A percentile compares a stretch with the other conserved stretches of the same genome.
Conservation (phyloP, 176 grass and related monocot species). For the Tuctoria greenei region DNA sequence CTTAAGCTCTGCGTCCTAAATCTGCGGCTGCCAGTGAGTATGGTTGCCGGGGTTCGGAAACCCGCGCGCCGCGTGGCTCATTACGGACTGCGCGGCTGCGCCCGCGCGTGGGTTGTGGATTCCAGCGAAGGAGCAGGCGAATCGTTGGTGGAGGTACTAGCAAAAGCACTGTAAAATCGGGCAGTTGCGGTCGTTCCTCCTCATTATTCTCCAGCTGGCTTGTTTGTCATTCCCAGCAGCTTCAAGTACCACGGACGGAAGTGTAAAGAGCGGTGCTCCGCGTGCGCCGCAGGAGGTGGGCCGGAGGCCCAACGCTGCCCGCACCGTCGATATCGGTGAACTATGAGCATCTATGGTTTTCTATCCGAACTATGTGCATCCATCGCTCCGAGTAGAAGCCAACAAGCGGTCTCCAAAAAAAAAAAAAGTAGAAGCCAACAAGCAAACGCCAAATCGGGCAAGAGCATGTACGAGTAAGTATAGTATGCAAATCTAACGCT, state of each 20-base stretch:
- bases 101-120: too few relatives aligned
- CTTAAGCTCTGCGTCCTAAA: too few relatives aligned
- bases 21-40: too few relatives aligned
- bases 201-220: background rate
- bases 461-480: background rate
- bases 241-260: constrained; percentile 6
- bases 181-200: background rate
- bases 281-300: background rate
- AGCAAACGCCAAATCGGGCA: background rate
- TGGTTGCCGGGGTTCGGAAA: background rate
- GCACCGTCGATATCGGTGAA: too few relatives aligned
- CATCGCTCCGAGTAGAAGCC: background rate
- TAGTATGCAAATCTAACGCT: background rate
- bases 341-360: too few relatives aligned
- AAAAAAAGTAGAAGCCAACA: background rate
- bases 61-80: too few relatives aligned
- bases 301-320: background rate
- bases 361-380: background rate
- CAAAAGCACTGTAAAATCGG: background rate
- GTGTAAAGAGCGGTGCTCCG: background rate
- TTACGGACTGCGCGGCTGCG: too few relatives aligned
- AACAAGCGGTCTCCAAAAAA: too few relatives aligned
- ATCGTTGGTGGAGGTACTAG: background rate
- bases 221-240: background rate
- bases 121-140: too few relatives aligned